Conservation (phyloP, 2,329 filamentous ascomycete genomes). For the Fusarium palustre region DNA sequence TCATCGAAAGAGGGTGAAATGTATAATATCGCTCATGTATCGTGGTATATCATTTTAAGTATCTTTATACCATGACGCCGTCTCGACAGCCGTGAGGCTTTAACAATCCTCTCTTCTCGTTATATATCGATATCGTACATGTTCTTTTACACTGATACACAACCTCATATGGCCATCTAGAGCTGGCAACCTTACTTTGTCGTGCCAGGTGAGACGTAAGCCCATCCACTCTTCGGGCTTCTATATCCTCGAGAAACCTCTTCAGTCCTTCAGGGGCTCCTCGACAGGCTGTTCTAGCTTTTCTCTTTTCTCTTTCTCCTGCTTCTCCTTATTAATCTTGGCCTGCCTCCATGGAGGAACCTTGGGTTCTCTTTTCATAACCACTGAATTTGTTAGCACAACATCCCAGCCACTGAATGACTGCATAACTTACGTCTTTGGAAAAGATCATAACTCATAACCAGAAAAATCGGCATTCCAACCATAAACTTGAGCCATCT, state of each 20-base stretch:
- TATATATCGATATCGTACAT: not conserved
- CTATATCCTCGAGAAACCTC: not conserved
- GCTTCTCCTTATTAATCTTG: constrained; percentile 7
- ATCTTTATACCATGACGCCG: not conserved
- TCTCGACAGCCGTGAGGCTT: not conserved
- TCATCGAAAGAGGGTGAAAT: not conserved
- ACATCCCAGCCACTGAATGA: accelerated
- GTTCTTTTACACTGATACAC: constrained; percentile 9
- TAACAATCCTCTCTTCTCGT: not conserved
- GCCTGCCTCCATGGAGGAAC: constrained; percentile 22
- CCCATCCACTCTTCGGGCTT: not conserved
- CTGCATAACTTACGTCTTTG: constrained; percentile 57
- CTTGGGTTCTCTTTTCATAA: constrained; percentile 49
- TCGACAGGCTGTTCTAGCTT: not conserved
- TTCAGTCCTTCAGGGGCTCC: not conserved
- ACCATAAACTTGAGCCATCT: constrained; percentile 63
- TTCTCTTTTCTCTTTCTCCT: not conserved
- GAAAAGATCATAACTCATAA: constrained; percentile 67
- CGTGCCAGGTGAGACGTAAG: too few relatives aligned
- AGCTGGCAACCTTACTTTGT: not conserved
- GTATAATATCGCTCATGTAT: not conserved
- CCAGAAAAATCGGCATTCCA: constrained; percentile 65
- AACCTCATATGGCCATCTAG: not conserved
- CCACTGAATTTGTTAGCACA: constrained; percentile 43
- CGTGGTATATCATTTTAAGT: not conserved